Conservation (phyloP, 768 basidiomycete species). For the Hygrophoropsis aurantiaca region DNA sequence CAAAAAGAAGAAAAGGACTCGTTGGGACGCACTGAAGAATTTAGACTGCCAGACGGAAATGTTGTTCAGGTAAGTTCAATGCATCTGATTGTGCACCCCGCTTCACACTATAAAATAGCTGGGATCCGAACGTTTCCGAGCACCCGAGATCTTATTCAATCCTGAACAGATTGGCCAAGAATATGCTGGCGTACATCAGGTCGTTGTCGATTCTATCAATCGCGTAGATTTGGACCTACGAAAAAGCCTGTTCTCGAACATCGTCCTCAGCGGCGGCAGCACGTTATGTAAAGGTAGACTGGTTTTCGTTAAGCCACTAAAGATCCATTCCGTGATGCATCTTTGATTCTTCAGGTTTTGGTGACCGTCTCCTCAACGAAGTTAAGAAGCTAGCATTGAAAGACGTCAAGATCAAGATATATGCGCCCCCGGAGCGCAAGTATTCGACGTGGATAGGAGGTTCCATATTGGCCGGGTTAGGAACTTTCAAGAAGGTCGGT, state of each 20-base stretch:
- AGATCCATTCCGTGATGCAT: not conserved
- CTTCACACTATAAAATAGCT: slow-evolving; percentile 51
- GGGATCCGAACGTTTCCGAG: slow-evolving; percentile 92
- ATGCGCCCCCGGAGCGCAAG: slow-evolving; percentile 98
- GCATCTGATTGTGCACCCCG: slow-evolving; percentile 12
- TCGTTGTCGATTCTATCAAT: slow-evolving; percentile 97
- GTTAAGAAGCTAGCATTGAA: slow-evolving; percentile 94
- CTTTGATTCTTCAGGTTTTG: slow-evolving; percentile 66
- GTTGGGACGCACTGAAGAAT: slow-evolving; percentile 76
- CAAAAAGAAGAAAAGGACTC: slow-evolving; percentile 95
- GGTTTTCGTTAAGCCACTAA: not conserved
- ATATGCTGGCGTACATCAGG: slow-evolving; percentile 96
- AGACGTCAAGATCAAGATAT: slow-evolving; percentile 98
- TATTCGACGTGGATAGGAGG: slow-evolving; percentile 98
- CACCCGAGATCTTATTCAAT: slow-evolving; percentile 97
- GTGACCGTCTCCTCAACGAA: slow-evolving; percentile 93
- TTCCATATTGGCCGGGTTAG: slow-evolving; percentile 92
- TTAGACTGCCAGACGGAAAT: slow-evolving; percentile 93
- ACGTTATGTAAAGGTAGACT: slow-evolving; percentile 86
- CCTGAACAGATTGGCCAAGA: slow-evolving; percentile 96
- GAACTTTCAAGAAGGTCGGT: slow-evolving; percentile 93
- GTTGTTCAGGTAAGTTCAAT: slow-evolving; percentile 68
- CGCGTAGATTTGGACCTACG: slow-evolving; percentile 94
- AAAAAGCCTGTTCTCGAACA: slow-evolving; percentile 93
- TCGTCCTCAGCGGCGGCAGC: slow-evolving; percentile 95